Evolutionary conservation across 2,329 filamentous ascomycete species (phyloP).

Genomic region (Sphaerulina musiva): DNA sequence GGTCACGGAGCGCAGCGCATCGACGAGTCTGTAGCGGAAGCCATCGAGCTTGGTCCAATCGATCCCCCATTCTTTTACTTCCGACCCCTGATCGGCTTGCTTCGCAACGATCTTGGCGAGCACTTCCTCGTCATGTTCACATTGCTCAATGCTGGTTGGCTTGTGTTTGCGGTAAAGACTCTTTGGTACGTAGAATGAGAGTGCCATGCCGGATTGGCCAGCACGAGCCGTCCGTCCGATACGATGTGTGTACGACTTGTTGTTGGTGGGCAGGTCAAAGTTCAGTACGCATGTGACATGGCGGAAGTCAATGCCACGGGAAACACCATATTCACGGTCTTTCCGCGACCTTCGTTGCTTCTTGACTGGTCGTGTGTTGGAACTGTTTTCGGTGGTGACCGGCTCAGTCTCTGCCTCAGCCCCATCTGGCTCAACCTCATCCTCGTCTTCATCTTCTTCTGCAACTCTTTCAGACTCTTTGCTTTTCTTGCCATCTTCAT

Average conservation of each 20-base stretch:
- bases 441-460: slow-evolving; percentile 26
- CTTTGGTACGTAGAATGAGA: slow-evolving; percentile 87
- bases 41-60: slow-evolving; percentile 91
- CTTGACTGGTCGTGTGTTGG: slow-evolving; percentile 35
- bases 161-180: slow-evolving; percentile 83
- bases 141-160: slow-evolving; percentile 67
- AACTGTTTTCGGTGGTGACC: slow-evolving; percentile 24
- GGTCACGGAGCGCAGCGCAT: slow-evolving; percentile 84
- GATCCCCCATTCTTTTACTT: slow-evolving; percentile 85
- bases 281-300: slow-evolving; percentile 93
- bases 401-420: slow-evolving; percentile 17
- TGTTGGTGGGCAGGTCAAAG: slow-evolving; percentile 83
- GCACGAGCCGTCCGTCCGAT: slow-evolving; percentile 90
- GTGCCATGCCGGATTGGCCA: slow-evolving; percentile 83
- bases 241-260: slow-evolving; percentile 93
- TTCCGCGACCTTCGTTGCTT: slow-evolving; percentile 58
- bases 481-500: slow-evolving; percentile 44
- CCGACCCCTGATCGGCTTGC: slow-evolving; percentile 70
- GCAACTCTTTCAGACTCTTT: slow-evolving; percentile 26
- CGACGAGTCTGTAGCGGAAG: slow-evolving; percentile 90
- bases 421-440: slow-evolving; percentile 27
- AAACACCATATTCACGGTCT: slow-evolving; percentile 90
- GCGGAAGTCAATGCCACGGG: slow-evolving; percentile 91
- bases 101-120: slow-evolving; percentile 71
- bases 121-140: slow-evolving; percentile 78